A percentile compares a stretch with the other conserved stretches of the same genome.
phyloP scores from a whole-genome alignment of 2,329 filamentous ascomycete genomes.

The Aspergillus sp. region DNA sequence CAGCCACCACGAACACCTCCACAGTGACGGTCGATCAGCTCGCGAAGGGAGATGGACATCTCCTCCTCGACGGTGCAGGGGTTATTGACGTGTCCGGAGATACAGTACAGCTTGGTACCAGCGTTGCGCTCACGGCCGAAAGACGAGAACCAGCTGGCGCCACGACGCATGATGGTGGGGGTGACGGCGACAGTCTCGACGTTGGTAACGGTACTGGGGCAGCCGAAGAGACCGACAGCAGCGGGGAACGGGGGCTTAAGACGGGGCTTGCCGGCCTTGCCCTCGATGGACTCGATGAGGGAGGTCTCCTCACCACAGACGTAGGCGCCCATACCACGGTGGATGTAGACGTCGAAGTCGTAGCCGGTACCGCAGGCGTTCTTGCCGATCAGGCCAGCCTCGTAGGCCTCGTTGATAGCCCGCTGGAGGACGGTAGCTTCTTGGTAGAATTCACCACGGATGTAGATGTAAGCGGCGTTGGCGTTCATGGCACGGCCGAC shows the following conservation, averaged over 20 bases:
- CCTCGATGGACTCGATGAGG: constrained; percentile 95
- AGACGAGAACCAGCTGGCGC: constrained; percentile 85
- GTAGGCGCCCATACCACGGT: constrained; percentile 96
- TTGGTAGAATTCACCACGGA: constrained; percentile 96
- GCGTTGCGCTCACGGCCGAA: constrained; percentile 96
- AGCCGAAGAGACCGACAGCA: constrained; percentile 95
- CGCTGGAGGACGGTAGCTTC: constrained; percentile 91
- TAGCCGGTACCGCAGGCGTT: constrained; percentile 96
- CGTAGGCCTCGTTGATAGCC: constrained; percentile 97
- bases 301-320: constrained; percentile 98
- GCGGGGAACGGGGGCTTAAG: constrained; percentile 98
- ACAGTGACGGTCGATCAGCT: constrained; percentile 97
- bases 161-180: constrained; percentile 91
- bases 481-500: constrained; percentile 98
- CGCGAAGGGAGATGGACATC: constrained; percentile 95
- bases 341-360: constrained; percentile 95
- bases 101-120: constrained; percentile 97
- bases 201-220: constrained; percentile 96
- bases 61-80: constrained; percentile 97
- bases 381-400: constrained; percentile 92
- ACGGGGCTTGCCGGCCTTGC: constrained; percentile 97
- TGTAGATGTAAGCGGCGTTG: constrained; percentile 98
- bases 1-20: constrained; percentile 94
- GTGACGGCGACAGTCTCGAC: constrained; percentile 96
- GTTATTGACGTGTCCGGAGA: constrained; percentile 98